Evolutionary conservation across 176 grass and related monocot genomes (phyloP), one percentile per base, ranked within the genome.

Genomic region (Chrysopogon serrulatus): DNA sequence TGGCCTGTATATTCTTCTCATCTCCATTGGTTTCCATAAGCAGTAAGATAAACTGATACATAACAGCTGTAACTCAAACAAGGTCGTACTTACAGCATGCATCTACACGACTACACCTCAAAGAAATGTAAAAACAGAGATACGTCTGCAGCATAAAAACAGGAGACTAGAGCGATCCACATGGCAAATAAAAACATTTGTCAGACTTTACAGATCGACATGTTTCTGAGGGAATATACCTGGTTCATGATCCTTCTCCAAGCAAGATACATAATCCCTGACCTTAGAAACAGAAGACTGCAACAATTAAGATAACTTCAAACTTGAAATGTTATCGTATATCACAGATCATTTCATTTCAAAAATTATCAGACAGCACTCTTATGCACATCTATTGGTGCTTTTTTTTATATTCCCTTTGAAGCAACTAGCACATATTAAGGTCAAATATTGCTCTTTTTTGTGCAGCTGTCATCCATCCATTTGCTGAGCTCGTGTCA

Each of bases 391-490:
- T 33, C 71, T 18, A 49, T 44, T 79, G 35, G 61, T 60, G 10
- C 33, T 73, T 7, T 54, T 53, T 64, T 43, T 19, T 10, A 6
- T n/a, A n/a, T 42, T 54, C 68, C 51, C 36, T 78, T 49, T 49
- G 62, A 21, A 80, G 21, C 6, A 51, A 80, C 77, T 26, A 17
- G 28, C 18, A 17, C 19, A 62, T 65, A 36, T 85, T 39, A 74
- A 28, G 62, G 45, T 28, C n/a, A 49, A 13, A 48, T 75, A 12
- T 34, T 71, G 30, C 23, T 75, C 59, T 60, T 32, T n/a, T 74
- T 71, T 76, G 45, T 70, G 68, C 88, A 95, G 95, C 92, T 10
- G 95, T 98, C 39, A 98, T 94, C 41, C 95, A 98, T 94, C 95
- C 95, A 48, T 98, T 93, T 69, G 92, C 90, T 11, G 95, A 98